Base-by-base conservation (phyloP, 805 yeast genomes). In the Pichia sporocuriosa region DNA sequence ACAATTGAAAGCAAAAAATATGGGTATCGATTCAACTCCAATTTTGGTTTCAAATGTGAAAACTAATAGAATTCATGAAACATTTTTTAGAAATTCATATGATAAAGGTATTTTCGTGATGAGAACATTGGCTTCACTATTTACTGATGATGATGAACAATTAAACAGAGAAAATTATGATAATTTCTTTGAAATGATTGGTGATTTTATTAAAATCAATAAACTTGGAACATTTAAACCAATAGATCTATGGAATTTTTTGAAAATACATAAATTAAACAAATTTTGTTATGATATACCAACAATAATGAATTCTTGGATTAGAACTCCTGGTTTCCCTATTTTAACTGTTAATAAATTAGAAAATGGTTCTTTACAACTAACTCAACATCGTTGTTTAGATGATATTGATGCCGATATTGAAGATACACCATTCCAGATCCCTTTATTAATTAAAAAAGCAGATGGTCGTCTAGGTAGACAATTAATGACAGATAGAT, bases 241-340 rank as follows among this genome's bases (percentile, higher is more conserved):
- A 1, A 50, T 61, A 20, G 80, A 77, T 36, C 54, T 79, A 17
- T 80, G 84, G 85, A 63, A 58, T 28, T 59, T 57, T 22, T 62
- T 52, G 47, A 65, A 34, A 42, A 46, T 43, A 2, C 58, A 57
- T 39, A 29, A 46, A 21, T 42, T 48, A 24, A 63, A 63, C 48
- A 49, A 41, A 23, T 46, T 37, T 3, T 53, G 65, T 5, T 53
- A 67, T 33, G 80, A 77, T 51, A 51, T 78, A n/a, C 58, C 69
- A 19, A 62, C 70, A 0, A 74, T 79, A 39, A 62, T 72, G 46
- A 70, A 74, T 46, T 71, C 84, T 1, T 81, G 87, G 88, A 59
- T 72, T 2, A 68, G 75, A 52, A 58, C 69, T 12, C 68, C 80
- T 0, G 88, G 89, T 1, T 72, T 69, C 63, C 95, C 95, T 3